Base-by-base conservation (phyloP, 2,329 filamentous ascomycete genomes). In the Myriosclerotinia scirpicola region DNA sequence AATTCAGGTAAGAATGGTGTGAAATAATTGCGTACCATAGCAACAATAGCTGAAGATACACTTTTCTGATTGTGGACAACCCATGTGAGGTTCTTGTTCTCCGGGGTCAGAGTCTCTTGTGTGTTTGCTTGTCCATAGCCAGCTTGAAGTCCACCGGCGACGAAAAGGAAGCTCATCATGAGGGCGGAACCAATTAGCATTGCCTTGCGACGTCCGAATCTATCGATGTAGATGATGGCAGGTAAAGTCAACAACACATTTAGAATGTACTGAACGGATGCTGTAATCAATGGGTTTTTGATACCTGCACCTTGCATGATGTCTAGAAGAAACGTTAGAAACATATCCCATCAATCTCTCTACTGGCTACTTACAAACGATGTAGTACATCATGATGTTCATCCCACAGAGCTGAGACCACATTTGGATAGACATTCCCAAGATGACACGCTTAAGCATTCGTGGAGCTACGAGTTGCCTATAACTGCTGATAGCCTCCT, bases 241-340 rank as follows among this genome's bases (percentile, higher is more conserved):
- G 90, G 89, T 2, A 93, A 77, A 0, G 91, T 93, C 84, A 92
- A 90, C 59, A 87, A 67, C 1, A 94, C 90, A 76, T 93, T 93
- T 79, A 94, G 90, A 71, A 93, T 83, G 75, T 91, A 91, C 74
- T 91, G 87, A 67, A 91, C 90, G 17, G 85, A 86, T 36, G 87
- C 88, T 3, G 89, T 84, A 50, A 90, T 77, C 12, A 92, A 82
- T 40, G 85, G 83, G 59, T 82, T 83, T 69, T 86, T 81, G 9
- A 83, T 84, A 1, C 77, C 79, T n/a, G 73, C 73, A 8, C 88
- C 88, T 42, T 89, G 87, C 89, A 92, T 81, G 75, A 91, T 90
- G 66, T 91, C 84, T 73, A 30, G 12, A n/a, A 20, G 11, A 34
- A 26, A 9, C 8, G 6, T 52, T 20, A 46, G 55, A 48, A 34